Percentiles rank a stretch among this genome's conserved stretches.
Conservation (phyloP, 257 asterid species). For the Asclepias syriaca region DNA sequence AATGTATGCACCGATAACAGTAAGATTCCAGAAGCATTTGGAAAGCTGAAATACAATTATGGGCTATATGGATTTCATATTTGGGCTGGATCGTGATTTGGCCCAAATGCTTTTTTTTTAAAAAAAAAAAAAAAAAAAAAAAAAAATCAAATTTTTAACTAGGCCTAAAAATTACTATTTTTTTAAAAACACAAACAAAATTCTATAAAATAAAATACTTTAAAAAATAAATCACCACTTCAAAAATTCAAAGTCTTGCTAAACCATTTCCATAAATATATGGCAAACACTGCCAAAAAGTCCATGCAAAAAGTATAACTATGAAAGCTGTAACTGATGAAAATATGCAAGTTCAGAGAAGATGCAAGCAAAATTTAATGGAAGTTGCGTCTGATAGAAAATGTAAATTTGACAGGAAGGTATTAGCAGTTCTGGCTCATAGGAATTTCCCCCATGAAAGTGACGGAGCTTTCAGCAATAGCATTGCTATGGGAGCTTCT, state of each 20-base stretch:
- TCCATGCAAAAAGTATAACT: not conserved
- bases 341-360: conserved; percentile 6
- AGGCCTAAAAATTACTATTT: no score
- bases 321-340: not conserved
- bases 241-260: no score
- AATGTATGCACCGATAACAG: no score
- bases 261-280: not conserved
- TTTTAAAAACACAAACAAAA: no score
- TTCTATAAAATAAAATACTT: no score
- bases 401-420: conserved; percentile 16
- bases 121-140: no score
- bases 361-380: not conserved
- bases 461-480: not conserved
- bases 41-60: not conserved
- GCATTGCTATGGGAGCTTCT: conserved; percentile 17
- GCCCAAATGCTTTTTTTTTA: no score
- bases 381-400: conserved; percentile 20
- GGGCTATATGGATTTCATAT: not conserved
- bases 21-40: not conserved
- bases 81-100: not conserved
- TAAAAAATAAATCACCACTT: no score
- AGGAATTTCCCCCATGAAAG: conserved; percentile 23
- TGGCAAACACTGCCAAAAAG: not conserved
- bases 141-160: no score
- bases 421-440: conserved; percentile 22